Evolutionary conservation across 2,329 filamentous ascomycete species (phyloP).

Genomic region (Aspergillus phoenicis): DNA sequence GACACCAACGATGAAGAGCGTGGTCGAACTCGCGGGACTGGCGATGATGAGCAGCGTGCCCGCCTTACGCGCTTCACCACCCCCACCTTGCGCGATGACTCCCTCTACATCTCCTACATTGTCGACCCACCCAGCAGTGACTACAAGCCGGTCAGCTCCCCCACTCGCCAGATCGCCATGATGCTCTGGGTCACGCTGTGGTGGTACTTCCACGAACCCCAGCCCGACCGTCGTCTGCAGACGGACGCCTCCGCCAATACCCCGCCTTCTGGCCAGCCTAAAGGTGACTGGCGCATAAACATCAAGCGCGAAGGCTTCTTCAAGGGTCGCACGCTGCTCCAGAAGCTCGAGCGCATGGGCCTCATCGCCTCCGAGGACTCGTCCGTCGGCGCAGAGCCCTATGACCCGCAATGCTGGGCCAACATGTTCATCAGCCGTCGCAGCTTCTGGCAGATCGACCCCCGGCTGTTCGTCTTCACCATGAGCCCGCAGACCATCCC

Average conservation of each 20-base stretch:
- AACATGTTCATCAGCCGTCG: conserved; percentile 79
- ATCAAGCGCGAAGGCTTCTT: conserved; percentile 88
- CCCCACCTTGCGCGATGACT: conserved; percentile 78
- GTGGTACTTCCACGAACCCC: conserved; percentile 94
- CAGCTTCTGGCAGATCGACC: conserved; percentile 91
- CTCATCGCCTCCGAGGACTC: conserved; percentile 76
- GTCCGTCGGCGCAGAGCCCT: conserved; percentile 64
- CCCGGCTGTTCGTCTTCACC: conserved; percentile 84
- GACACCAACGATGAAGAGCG: conserved; percentile 17
- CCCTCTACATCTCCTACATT: conserved; percentile 88
- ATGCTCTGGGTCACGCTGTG: conserved; percentile 94
- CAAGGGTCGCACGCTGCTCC: conserved; percentile 77
- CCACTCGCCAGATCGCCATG: conserved; percentile 89
- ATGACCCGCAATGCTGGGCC: conserved; percentile 68
- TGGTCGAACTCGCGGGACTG: conserved; percentile 17
- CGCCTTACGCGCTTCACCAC: conserved; percentile 58
- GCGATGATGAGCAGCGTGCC: conserved; percentile 39
- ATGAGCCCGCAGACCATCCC: conserved; percentile 63
- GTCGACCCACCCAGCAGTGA: conserved; percentile 79
- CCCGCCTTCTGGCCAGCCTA: conserved; percentile 69
- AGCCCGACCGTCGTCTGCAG: conserved; percentile 66
- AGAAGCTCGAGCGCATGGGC: conserved; percentile 92
- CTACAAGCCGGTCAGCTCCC: conserved; percentile 76
- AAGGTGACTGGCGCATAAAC: conserved; percentile 82
- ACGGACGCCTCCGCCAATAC: conserved; percentile 67